A percentile compares a stretch with the other conserved stretches of the same genome.
These are phyloP conservation scores for Emergomyces africanus DNA, from an alignment of 2,329 filamentous ascomycete species.

Conservation along the genomic window DNA sequence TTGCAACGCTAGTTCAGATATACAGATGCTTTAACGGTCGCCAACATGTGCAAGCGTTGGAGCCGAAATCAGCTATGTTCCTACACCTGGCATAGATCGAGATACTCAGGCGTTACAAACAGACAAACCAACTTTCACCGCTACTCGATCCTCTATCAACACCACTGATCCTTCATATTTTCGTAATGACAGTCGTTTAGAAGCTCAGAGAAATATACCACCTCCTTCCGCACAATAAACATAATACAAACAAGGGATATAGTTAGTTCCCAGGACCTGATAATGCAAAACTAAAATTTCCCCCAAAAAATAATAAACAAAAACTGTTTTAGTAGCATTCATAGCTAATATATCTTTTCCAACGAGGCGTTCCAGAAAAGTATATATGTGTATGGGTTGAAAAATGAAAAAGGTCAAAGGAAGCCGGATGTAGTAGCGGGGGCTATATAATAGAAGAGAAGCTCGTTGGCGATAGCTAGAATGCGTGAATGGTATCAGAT, in stretches of 20 bases:
- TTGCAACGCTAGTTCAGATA: background rate
- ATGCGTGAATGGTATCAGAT: slow-evolving; percentile 14
- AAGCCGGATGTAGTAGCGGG: background rate
- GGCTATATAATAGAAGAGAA: background rate
- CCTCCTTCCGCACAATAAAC: background rate
- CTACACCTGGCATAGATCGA: background rate
- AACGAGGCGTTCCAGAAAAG: background rate
- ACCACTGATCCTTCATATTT: background rate
- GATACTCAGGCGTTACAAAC: background rate
- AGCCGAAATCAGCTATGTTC: background rate
- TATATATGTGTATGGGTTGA: background rate
- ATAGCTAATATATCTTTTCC: background rate
- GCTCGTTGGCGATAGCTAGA: background rate
- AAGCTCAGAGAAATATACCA: too few species aligned
- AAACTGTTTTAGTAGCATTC: background rate
- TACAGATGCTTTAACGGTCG: background rate
- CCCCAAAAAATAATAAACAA: background rate
- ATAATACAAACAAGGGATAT: background rate
- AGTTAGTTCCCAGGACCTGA: background rate
- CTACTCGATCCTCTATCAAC: background rate
- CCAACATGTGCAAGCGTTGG: background rate
- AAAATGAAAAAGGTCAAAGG: background rate
- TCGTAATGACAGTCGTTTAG: background rate
- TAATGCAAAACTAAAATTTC: background rate
- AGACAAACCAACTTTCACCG: background rate